These are phyloP conservation scores for Talaromyces pinophilus DNA, from an alignment of 2,329 filamentous ascomycete genomes.

Conservation along the genomic window DNA sequence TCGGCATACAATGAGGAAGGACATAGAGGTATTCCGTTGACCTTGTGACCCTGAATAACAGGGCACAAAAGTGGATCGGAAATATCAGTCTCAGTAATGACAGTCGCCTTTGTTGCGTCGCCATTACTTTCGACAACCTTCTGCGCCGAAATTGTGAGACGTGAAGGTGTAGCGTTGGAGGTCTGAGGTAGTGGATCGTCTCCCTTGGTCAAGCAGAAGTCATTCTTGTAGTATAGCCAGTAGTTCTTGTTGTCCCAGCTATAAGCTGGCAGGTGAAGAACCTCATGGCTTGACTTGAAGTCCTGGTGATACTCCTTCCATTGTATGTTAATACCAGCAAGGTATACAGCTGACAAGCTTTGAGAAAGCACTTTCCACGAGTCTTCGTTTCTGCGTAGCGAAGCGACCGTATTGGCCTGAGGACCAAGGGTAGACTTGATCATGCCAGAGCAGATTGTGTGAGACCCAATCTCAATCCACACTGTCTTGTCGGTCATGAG, in stretches of 20 bases:
- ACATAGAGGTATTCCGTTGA: slow-evolving; percentile 28
- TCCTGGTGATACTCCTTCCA: slow-evolving; percentile 69
- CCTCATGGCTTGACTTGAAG: slow-evolving; percentile 41
- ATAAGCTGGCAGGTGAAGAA: slow-evolving; percentile 33
- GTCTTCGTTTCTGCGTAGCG: slow-evolving; percentile 46
- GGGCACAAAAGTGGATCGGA: slow-evolving; percentile 36
- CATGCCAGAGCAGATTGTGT: slow-evolving; percentile 51
- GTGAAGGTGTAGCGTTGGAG: background rate
- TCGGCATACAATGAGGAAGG: slow-evolving; percentile 29
- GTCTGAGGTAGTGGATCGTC: slow-evolving; percentile 42
- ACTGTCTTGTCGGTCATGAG: slow-evolving; percentile 35
- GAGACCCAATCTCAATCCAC: slow-evolving; percentile 51
- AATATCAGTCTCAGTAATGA: slow-evolving; percentile 41
- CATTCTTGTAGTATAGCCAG: slow-evolving; percentile 58
- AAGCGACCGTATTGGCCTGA: slow-evolving; percentile 36
- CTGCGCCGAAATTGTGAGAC: slow-evolving; percentile 25
- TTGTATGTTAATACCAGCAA: slow-evolving; percentile 48
- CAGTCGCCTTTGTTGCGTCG: slow-evolving; percentile 25
- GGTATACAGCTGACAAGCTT: slow-evolving; percentile 20
- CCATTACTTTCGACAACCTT: slow-evolving; percentile 19
- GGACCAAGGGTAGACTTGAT: slow-evolving; percentile 40
- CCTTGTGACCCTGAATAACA: slow-evolving; percentile 41
- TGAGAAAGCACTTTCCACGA: slow-evolving; percentile 34
- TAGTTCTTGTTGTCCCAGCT: slow-evolving; percentile 34
- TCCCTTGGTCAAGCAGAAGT: slow-evolving; percentile 71